Percentiles rank a stretch among this genome's conserved stretches.
phyloP scores from a whole-genome alignment of 768 basidiomycete genomes.

The Boletus coccyginus region DNA sequence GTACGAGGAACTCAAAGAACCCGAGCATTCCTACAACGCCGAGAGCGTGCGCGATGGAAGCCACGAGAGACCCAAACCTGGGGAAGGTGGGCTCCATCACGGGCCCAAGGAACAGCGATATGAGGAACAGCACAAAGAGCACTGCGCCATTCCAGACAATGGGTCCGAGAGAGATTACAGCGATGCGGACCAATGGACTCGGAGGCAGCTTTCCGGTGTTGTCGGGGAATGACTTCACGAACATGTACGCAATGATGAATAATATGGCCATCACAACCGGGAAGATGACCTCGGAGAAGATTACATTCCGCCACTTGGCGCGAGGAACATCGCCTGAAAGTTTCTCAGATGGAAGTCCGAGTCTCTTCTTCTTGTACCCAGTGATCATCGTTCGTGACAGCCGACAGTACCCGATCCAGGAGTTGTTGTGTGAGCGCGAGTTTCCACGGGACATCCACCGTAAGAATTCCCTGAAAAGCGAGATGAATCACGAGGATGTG shows the following conservation, averaged over 20 bases:
- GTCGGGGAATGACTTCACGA: conserved; percentile 83
- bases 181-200: conserved; percentile 88
- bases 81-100: conserved; percentile 82
- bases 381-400: conserved; percentile 98
- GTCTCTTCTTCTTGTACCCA: conserved; percentile 98
- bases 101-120: conserved; percentile 91
- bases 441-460: conserved; percentile 99
- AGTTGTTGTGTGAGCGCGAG: conserved; percentile 94
- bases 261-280: conserved; percentile 82
- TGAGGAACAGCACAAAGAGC: conserved; percentile 81
- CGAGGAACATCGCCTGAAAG: conserved; percentile 93
- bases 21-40: conserved; percentile 85
- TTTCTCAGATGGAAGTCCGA: conserved; percentile 97
- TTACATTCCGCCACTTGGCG: conserved; percentile 87
- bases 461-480: conserved; percentile 76
- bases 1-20: conserved; percentile 94
- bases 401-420: conserved; percentile 99
- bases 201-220: conserved; percentile 62
- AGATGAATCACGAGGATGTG: background rate
- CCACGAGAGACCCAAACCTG: conserved; percentile 90
- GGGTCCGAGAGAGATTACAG: conserved; percentile 89
- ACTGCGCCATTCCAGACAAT: conserved; percentile 94
- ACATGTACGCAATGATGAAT: conserved; percentile 88
- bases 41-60: conserved; percentile 80
- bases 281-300: conserved; percentile 85